Conservation (phyloP, 805 yeast genomes). For the Candida anglica region DNA sequence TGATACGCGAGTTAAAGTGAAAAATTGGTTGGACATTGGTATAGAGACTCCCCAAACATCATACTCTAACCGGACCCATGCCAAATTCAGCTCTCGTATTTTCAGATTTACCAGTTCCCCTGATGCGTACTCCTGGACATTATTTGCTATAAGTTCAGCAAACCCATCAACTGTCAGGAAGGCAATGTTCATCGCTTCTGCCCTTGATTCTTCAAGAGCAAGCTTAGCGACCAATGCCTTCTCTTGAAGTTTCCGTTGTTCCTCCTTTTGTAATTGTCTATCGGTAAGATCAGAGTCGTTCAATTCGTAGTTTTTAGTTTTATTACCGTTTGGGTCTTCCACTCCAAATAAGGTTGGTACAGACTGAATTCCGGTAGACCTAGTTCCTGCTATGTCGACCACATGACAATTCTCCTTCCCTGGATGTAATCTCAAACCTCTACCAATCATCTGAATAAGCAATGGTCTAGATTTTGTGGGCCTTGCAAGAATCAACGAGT, state of each 20-base stretch:
- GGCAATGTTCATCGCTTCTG: slow-evolving; percentile 17
- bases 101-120: slow-evolving; percentile 9
- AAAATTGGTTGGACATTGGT: slow-evolving; percentile 6
- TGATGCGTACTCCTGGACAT: slow-evolving; percentile 7
- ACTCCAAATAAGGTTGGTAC: slow-evolving; percentile 45
- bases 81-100: slow-evolving; percentile 9
- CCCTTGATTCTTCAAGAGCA: slow-evolving; percentile 20
- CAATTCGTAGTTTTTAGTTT: not conserved
- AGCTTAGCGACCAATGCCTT: slow-evolving; percentile 23
- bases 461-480: slow-evolving; percentile 76
- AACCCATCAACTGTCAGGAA: slow-evolving; percentile 39
- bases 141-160: slow-evolving; percentile 16
- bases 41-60: slow-evolving; percentile 23
- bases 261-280: not conserved
- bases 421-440: slow-evolving; percentile 69
- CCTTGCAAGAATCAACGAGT: slow-evolving; percentile 70
- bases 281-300: not conserved
- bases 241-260: slow-evolving; percentile 2
- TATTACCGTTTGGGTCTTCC: not conserved
- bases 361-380: slow-evolving; percentile 49
- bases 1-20: not conserved
- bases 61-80: slow-evolving; percentile 30
- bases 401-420: slow-evolving; percentile 68
- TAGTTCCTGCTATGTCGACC: slow-evolving; percentile 71
- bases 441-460: slow-evolving; percentile 83